Evolutionary conservation across 306 rosid genomes (phyloP).

Genomic region (Cucumis cinereus): DNA sequence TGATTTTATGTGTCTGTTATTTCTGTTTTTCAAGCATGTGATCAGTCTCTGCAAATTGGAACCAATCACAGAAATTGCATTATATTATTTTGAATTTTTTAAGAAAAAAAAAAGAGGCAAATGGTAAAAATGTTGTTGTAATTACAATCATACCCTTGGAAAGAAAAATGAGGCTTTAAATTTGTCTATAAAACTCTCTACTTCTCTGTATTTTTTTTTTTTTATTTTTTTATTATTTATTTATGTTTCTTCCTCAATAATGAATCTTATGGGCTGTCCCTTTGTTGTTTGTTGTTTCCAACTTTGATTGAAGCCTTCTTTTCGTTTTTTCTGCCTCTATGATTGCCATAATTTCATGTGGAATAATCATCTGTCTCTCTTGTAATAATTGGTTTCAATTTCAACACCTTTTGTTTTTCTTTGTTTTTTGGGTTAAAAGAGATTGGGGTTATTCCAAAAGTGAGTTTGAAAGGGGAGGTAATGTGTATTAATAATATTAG

Average conservation of each 20-base stretch:
- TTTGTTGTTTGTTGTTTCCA: not conserved
- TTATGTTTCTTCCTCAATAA: not conserved
- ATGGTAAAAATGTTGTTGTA: too few relatives aligned
- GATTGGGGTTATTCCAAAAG: not conserved
- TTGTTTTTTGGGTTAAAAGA: not conserved
- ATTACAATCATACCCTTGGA: too few relatives aligned
- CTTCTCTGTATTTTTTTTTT: not conserved
- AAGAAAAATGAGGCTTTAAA: too few relatives aligned
- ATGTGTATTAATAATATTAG: not conserved
- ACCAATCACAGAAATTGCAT: not conserved
- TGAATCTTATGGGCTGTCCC: slow-evolving; percentile 2
- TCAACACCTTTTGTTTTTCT: not conserved
- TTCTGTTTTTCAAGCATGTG: slow-evolving; percentile 26
- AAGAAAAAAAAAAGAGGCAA: too few relatives aligned
- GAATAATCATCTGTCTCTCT: not conserved
- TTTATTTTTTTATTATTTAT: not conserved
- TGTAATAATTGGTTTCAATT: not conserved
- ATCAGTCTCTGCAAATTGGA: slow-evolving; percentile 20
- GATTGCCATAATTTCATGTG: not conserved
- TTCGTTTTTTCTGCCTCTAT: not conserved
- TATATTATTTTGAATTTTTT: not conserved
- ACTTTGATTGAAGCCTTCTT: slow-evolving; percentile 1
- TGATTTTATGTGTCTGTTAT: slow-evolving; percentile 14
- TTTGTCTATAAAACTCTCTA: not conserved
- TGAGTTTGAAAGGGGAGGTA: not conserved